Evolutionary conservation across 805 yeast species (phyloP), one percentile per base, ranked within the genome.

Genomic region (Candida glaebosa): DNA sequence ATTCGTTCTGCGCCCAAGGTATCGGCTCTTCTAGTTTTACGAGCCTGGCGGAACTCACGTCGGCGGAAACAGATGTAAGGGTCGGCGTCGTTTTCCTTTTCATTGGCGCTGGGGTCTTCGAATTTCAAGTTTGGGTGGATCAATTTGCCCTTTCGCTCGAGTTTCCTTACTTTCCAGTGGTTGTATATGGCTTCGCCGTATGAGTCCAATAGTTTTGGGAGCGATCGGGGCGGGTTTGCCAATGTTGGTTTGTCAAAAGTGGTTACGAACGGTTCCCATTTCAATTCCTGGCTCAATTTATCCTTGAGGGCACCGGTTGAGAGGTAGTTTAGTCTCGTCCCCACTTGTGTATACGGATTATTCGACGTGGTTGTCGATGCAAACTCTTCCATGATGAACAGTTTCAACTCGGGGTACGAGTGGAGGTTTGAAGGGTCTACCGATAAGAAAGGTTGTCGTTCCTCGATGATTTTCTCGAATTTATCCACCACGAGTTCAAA

Each of bases 11-110:
- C 83, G 51, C 93, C 88, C 52, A 88, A 86, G 25, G 86, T 78
- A 66, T 93, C 99, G 0, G 96, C 87, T 49, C 98, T 79, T 61
- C 99, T 80, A 0, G 99, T 93, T 61, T 93, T 93, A 61, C 99
- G 84, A 22, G 95, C 93, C 58, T 87, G 97, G 50, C 99, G 80
- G 49, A 88, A 84, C 57, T 90, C 98, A 61, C 99, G 84, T 51
- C 96, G 81, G 55, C 99, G 79, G 71, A 93, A 93, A 67, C 97
- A 88, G 31, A 88, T 84, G 61, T 93, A 93, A 1, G 99, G 98
- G 61, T 93, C 97, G 45, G 77, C 78, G 54, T 90, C 97, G 43
- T 69, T 69, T 54, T 90, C 97, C 56, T 89, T 89, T 44, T 87
- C 93, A 42, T 78, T 79, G 5, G 73, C 73, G 48, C 60, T 67